These are phyloP conservation scores for Venturia asperata DNA, from an alignment of 2,329 filamentous ascomycete genomes.

Conservation along the genomic window DNA sequence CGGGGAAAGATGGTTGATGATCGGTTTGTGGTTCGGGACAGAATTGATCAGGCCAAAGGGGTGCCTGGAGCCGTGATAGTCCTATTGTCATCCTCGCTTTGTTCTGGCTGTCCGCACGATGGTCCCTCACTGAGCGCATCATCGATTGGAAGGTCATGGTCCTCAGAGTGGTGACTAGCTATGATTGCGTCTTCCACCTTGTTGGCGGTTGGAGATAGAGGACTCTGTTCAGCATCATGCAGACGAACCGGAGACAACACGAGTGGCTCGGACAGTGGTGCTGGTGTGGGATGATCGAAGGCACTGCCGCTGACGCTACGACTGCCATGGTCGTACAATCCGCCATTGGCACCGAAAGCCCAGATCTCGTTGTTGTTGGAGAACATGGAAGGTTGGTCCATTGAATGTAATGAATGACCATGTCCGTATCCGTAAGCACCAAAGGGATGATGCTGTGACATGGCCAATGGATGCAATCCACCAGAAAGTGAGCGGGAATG, in stretches of 20 bases:
- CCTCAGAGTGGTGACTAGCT: neutral
- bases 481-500: neutral
- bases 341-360: neutral
- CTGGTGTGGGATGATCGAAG: constrained; percentile 2
- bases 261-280: constrained; percentile 5
- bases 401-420: constrained; percentile 1
- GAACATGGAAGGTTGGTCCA: constrained; percentile 9
- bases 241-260: neutral
- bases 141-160: neutral
- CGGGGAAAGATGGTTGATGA: neutral
- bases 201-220: neutral
- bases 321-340: constrained; percentile 8
- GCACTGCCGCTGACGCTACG: neutral
- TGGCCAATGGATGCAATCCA: constrained; percentile 1
- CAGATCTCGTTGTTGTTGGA: neutral
- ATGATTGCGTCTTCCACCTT: neutral
- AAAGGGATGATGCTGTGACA: constrained; percentile 1
- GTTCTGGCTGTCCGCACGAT: constrained; percentile 9
- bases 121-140: neutral
- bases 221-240: neutral
- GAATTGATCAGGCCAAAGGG: neutral
- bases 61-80: constrained; percentile 17
- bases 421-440: constrained; percentile 7
- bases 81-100: constrained; percentile 11
- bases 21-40: neutral